Percentiles rank a stretch among this genome's conserved stretches.
Evolutionary conservation across 2,329 filamentous ascomycete species (phyloP).

Genomic region (Nannizziopsis arthrosporioides): DNA sequence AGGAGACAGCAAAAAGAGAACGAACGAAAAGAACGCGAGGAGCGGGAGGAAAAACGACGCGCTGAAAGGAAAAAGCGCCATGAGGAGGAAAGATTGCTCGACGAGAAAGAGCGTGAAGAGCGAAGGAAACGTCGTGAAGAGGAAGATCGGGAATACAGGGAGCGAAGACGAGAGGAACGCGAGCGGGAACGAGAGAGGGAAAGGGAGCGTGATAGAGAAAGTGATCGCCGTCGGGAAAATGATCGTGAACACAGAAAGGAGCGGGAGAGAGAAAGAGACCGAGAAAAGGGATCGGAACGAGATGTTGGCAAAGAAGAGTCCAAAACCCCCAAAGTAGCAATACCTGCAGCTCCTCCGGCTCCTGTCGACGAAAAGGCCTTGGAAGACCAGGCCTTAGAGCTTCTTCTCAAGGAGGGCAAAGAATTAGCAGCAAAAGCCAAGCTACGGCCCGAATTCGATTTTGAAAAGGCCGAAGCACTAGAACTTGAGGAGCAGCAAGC

Average conservation of each 20-base stretch:
- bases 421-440: slow-evolving; percentile 42
- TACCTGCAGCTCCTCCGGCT: slow-evolving; percentile 9
- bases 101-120: slow-evolving; percentile 41
- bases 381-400: slow-evolving; percentile 44
- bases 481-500: slow-evolving; percentile 25
- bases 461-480: slow-evolving; percentile 35
- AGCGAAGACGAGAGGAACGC: slow-evolving; percentile 21
- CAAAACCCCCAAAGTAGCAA: neutral
- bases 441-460: slow-evolving; percentile 42
- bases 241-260: slow-evolving; percentile 28
- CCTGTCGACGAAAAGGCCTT: slow-evolving; percentile 44
- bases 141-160: slow-evolving; percentile 37
- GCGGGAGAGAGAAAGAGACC: slow-evolving; percentile 18
- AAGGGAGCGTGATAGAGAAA: slow-evolving; percentile 20
- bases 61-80: slow-evolving; percentile 40
- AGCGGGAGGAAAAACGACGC: slow-evolving; percentile 39
- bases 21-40: slow-evolving; percentile 39
- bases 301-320: slow-evolving; percentile 10
- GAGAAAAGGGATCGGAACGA: slow-evolving; percentile 13
- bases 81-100: slow-evolving; percentile 43
- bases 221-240: slow-evolving; percentile 14
- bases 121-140: slow-evolving; percentile 35
- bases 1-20: slow-evolving; percentile 36
- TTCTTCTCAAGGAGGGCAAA: slow-evolving; percentile 44
- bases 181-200: slow-evolving; percentile 24